Base-by-base conservation (phyloP, 495 filamentous ascomycete species). In the Penicillium paxilli region DNA sequence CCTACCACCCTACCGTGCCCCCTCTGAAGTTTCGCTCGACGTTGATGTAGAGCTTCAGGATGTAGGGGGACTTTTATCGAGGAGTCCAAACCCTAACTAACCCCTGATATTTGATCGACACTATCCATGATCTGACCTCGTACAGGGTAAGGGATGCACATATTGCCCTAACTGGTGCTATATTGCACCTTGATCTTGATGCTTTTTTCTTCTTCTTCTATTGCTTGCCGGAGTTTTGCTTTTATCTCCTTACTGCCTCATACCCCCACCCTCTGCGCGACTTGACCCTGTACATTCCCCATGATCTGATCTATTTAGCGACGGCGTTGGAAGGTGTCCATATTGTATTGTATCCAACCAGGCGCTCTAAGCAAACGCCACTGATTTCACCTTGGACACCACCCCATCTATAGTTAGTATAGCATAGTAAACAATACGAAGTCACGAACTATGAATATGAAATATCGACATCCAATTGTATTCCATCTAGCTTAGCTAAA, bases 41-140 rank as follows among this genome's bases (percentile, higher is more conserved):
- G 26, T 47, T 57, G 69, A 54, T 32, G 59, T 72, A 11, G 77
- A 79, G 51, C 62, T 86, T 9, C 71, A 77, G 50, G 83, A 87
- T 63, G 76, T 77, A 0, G 82, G 83, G 5, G 81, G 81, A 1
- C 62, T 85, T 19, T 63, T 84, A 33, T 47, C 35, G 10, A 21
- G 37, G 23, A 22, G 30, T 8, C 21, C n/a, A n/a, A n/a, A n/a
- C n/a, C n/a, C n/a, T n/a, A n/a, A n/a, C n/a, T n/a, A n/a, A n/a
- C n/a, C n/a, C n/a, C n/a, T n/a, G n/a, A n/a, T n/a, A n/a, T n/a
- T 28, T 28, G 26, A 28, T 28, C 26, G 26, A 11, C 11, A 28
- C 26, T 28, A 11, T 28, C n/a, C n/a, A 28, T 28, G 26, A 28
- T n/a, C 26, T 28, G 26, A 28, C 5, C 26, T 5, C 26, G n/a